These are phyloP conservation scores for Monosporascus sp. DNA, from an alignment of 2,329 filamentous ascomycete genomes.

Conservation along the genomic window DNA sequence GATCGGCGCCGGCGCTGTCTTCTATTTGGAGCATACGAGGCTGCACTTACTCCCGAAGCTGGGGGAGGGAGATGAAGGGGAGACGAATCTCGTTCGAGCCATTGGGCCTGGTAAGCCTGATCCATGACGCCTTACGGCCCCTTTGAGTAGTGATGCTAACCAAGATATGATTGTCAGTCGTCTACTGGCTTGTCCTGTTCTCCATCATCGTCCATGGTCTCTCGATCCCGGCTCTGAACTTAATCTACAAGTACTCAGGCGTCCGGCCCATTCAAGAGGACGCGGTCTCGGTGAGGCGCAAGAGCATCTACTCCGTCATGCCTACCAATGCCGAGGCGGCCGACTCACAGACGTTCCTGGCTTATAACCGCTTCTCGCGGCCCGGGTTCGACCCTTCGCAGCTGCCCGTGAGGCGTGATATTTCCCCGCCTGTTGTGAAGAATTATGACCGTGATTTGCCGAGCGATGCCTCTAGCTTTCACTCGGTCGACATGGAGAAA, in stretches of 20 bases:
- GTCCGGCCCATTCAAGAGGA: constrained; percentile 39
- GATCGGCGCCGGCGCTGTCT: constrained; percentile 71
- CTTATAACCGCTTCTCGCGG: constrained; percentile 44
- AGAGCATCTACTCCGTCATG: constrained; percentile 29
- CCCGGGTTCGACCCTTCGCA: constrained; percentile 18
- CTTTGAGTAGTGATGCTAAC: too few relatives aligned
- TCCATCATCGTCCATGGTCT: constrained; percentile 43
- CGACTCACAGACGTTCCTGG: constrained; percentile 35
- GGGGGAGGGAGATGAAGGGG: constrained; percentile 9
- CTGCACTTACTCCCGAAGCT: constrained; percentile 32
- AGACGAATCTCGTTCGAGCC: constrained; percentile 30
- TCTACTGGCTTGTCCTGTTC: constrained; percentile 37
- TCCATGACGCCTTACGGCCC: too few relatives aligned
- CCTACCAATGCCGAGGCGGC: constrained; percentile 35
- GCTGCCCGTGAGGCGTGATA: not conserved
- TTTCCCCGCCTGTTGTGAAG: too few relatives aligned
- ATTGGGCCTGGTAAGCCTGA: constrained; percentile 24
- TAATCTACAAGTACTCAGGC: constrained; percentile 32
- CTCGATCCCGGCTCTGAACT: constrained; percentile 39
- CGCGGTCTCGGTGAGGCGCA: constrained; percentile 32
- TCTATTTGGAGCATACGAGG: constrained; percentile 56
- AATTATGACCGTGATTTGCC: too few relatives aligned
- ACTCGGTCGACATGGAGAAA: too few relatives aligned
- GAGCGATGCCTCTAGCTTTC: too few relatives aligned
- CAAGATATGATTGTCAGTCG: constrained; percentile 16